Evolutionary conservation across 768 basidiomycete species (phyloP), one percentile per base, ranked within the genome.

Genomic region (Trametes cingulata): DNA sequence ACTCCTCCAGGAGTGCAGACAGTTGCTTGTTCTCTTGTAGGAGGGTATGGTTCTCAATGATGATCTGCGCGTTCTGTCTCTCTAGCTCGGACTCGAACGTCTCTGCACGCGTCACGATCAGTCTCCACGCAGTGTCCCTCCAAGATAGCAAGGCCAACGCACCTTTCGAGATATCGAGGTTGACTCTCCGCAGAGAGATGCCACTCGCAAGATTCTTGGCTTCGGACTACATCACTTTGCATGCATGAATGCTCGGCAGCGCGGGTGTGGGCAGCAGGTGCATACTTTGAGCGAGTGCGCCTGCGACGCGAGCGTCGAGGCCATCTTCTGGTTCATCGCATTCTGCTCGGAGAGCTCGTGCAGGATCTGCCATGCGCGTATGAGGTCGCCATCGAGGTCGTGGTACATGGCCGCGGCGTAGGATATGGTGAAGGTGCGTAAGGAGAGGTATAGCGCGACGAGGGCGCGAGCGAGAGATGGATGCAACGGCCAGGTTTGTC

Each of bases 11-110:
- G 25, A 99, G 79, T 25, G 85, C 67, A 65, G 88, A 88, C 29
- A 98, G 82, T 70, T 98, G 96, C 72, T 92, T 95, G 78, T 99
- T 98, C 75, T 99, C 97, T 62, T 98, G 89, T 49, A 91, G 78
- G 1, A 99, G 77, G 0, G 87, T 83, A 69, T 97, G 95, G 72
- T 98, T 98, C 74, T 99, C 97, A 58, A 96, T 87, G 46, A 98
- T 85, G 41, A 93, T 84, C 64, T 91, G 88, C 8, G 96, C 92
- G 69, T 94, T 95, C 70, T 82, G 80, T 27, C 92, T 85, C 74
- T 99, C 97, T 3, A 98, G 76, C 71, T 96, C 95, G 2, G 93
- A 93, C 66, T 95, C 88, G 74, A 98, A 97, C 8, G 81, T 75
- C 80, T 98, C 97, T 99, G 73, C 24, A 45, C 14, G 59, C 43